phyloP scores from a whole-genome alignment of 495 filamentous ascomycete species.

The Corynascus novoguineensis region DNA sequence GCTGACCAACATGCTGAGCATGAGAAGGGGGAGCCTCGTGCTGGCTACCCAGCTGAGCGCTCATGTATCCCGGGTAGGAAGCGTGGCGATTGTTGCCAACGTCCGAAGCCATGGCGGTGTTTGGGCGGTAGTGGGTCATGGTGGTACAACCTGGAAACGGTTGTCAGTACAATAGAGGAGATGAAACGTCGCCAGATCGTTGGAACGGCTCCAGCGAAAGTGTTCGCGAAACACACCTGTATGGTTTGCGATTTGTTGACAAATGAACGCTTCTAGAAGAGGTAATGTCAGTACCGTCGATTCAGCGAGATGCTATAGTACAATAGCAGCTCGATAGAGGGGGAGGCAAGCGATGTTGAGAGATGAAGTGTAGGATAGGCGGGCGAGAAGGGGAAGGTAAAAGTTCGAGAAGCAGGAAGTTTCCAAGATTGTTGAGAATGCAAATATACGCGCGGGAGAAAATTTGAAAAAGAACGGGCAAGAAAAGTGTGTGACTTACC shows the following conservation, averaged over 20 bases:
- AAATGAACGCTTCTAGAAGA: background rate
- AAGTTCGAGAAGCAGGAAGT: background rate
- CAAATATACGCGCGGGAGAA: background rate
- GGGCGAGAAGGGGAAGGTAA: background rate
- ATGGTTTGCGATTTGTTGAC: background rate
- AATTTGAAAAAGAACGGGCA: background rate
- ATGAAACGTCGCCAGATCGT: background rate
- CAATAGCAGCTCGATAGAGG: background rate
- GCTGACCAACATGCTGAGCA: slow-evolving; percentile 26
- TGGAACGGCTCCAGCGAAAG: background rate
- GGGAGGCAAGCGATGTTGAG: background rate
- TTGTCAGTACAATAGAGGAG: background rate
- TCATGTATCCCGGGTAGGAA: slow-evolving; percentile 23
- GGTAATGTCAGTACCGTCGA: background rate
- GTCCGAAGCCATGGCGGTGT: slow-evolving; percentile 23
- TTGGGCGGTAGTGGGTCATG: slow-evolving; percentile 26
- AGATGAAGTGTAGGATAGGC: background rate
- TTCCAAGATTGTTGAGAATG: background rate
- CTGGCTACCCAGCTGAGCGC: slow-evolving; percentile 21
- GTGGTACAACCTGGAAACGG: slow-evolving; percentile 6
- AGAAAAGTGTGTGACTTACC: slow-evolving; percentile 20
- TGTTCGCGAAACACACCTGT: background rate
- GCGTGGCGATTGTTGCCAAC: slow-evolving; percentile 25
- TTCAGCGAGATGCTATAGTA: background rate
- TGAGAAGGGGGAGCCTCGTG: slow-evolving; percentile 23